Conservation (phyloP, 2,329 filamentous ascomycete species). For the Nemania bipapillata region DNA sequence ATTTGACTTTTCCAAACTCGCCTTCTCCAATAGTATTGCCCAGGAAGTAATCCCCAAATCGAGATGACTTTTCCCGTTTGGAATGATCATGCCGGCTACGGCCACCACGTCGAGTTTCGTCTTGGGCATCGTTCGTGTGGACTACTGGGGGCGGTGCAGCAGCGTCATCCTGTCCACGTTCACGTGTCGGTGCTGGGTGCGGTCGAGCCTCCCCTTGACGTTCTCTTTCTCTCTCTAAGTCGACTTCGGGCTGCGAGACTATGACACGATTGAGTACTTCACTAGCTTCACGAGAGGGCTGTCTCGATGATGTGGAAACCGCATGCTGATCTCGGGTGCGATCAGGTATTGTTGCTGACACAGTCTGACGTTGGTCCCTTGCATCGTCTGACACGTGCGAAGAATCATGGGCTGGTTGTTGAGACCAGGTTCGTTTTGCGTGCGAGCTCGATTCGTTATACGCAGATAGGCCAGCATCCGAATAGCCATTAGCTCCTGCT, state of each 20-base stretch:
- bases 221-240: constrained; percentile 76
- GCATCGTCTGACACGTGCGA: constrained; percentile 54
- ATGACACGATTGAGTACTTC: constrained; percentile 81
- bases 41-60: constrained; percentile 94
- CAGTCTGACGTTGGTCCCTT: constrained; percentile 55
- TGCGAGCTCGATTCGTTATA: constrained; percentile 55
- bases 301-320: constrained; percentile 64
- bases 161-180: constrained; percentile 49
- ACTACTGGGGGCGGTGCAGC: constrained; percentile 58
- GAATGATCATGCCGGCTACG: constrained; percentile 71
- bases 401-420: constrained; percentile 55
- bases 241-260: constrained; percentile 78
- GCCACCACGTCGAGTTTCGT: constrained; percentile 61
- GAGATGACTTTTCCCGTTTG: constrained; percentile 77
- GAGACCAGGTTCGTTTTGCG: constrained; percentile 53
- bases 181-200: constrained; percentile 50
- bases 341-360: constrained; percentile 57
- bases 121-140: constrained; percentile 55
- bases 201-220: constrained; percentile 71
- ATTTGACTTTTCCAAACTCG: constrained; percentile 98
- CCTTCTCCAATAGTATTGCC: constrained; percentile 97
- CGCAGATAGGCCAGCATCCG: constrained; percentile 40
- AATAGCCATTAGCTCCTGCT: constrained; percentile 52
- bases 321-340: constrained; percentile 56
- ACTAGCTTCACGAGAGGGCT: constrained; percentile 78